These are phyloP conservation scores for Linum lewisii DNA, from an alignment of 345 rosid genomes.

Conservation along the genomic window DNA sequence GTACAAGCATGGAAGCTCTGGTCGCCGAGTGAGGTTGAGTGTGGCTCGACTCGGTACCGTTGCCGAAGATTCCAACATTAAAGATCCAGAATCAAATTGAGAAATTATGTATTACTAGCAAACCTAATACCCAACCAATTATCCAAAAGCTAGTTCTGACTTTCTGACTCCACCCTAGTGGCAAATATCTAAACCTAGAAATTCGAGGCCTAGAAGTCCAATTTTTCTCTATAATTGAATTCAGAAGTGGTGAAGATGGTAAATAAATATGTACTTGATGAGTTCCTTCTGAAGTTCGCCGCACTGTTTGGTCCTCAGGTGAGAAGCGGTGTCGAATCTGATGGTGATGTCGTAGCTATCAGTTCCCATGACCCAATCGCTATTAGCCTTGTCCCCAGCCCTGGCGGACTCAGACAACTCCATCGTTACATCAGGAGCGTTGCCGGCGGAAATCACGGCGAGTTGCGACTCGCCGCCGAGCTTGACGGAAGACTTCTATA, in stretches of 20 bases:
- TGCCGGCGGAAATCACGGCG: not conserved
- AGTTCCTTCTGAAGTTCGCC: too few species aligned
- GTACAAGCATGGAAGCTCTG: slow-evolving; percentile 2
- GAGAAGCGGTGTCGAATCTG: too few species aligned
- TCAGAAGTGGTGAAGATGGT: not conserved
- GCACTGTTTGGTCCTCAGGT: too few species aligned
- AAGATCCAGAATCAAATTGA: not conserved
- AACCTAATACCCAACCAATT: not conserved
- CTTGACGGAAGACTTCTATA: not conserved
- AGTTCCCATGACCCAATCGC: slow-evolving; percentile 4
- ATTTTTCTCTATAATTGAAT: not conserved
- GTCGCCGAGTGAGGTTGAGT: slow-evolving; percentile 5
- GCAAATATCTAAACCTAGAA: not conserved
- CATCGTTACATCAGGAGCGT: not conserved
- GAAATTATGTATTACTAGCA: too few species aligned
- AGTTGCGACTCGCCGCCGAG: not conserved
- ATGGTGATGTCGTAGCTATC: slow-evolving; percentile 3
- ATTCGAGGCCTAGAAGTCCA: not conserved
- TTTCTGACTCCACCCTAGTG: too few species aligned
- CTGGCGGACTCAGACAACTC: slow-evolving; percentile 2
- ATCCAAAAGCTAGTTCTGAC: too few species aligned
- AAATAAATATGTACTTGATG: not conserved
- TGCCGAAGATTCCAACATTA: slow-evolving; percentile 7
- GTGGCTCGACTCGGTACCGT: slow-evolving; percentile 1
- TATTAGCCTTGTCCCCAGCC: slow-evolving; percentile 1